Base-by-base conservation (phyloP, 495 filamentous ascomycete genomes). In the Aspergillus indologenus region DNA sequence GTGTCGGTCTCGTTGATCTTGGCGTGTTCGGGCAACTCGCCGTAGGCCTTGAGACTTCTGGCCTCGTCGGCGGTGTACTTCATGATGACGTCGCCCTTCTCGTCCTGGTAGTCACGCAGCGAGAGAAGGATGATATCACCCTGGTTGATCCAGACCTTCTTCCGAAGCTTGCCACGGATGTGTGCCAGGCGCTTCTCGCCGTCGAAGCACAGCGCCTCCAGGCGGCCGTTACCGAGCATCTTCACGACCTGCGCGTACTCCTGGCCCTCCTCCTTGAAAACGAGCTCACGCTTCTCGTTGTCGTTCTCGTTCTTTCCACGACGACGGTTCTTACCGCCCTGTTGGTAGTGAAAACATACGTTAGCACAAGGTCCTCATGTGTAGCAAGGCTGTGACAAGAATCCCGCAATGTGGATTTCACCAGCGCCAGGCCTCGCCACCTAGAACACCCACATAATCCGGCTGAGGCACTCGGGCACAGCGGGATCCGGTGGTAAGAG, bases 1-100 rank as follows among this genome's bases (percentile, higher is more conserved):
- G 91, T 95, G 76, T 96, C 93, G 58, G 93, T 96, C 85, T 98
- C 93, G 83, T 98, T 98, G 83, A 98, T 98, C 89, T 98, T 98
- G 71, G 95, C 94, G 65, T 84, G 91, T 75, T 98, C 94, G 56
- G 94, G 94, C 59, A 98, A 83, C 79, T 98, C 94, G 70, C 95
- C 94, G 69, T 96, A 97, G 59, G 91, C 90, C 82, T 96, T 96
- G 68, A 98, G 81, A 62, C 84, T 88, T 72, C 95, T 85, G 62
- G 95, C 94, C 83, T 98, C 94, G 66, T 98, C 94, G 76, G 94
- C 91, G 48, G 85, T 89, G 83, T 98, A 98, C 81, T 98, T 98
- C 74, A 97, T 87, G 79, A 98, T 96, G 47, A 98, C 94, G 72
- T 98, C 94, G 65, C 92, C 94, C 81, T 98, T 98, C 76, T 96